phyloP scores from a whole-genome alignment of 495 filamentous ascomycete genomes.

The Xylaria venustula region DNA sequence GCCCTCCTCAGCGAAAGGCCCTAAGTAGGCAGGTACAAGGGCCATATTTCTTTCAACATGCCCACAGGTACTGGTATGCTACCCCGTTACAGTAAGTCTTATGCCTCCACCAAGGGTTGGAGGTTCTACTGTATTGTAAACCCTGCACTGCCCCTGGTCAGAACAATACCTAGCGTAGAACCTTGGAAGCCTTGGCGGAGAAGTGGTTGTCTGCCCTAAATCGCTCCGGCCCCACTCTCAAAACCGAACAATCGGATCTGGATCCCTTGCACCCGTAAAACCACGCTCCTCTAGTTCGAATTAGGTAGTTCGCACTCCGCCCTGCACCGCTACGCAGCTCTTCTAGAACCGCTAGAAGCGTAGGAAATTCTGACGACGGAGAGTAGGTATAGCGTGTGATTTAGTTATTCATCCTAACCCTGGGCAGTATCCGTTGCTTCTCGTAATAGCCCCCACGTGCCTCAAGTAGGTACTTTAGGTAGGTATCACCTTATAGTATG shows the following conservation, averaged over 20 bases:
- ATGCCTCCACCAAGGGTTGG: too few species aligned
- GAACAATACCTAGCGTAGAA: too few species aligned
- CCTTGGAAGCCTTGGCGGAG: too few species aligned
- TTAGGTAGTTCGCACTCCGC: too few species aligned
- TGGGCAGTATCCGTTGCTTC: too few species aligned
- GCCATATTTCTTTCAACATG: too few species aligned
- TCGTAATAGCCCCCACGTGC: background rate
- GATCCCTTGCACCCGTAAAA: background rate
- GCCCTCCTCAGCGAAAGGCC: background rate
- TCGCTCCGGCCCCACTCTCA: background rate
- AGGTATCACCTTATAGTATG: background rate
- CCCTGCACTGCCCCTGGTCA: too few species aligned
- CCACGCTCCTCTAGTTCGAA: background rate
- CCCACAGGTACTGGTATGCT: too few species aligned
- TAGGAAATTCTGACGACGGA: background rate
- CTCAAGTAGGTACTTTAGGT: background rate
- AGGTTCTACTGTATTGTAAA: too few species aligned
- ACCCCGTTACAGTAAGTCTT: too few species aligned
- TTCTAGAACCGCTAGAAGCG: conserved; percentile 2
- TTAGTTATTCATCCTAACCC: background rate
- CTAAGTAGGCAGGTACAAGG: too few species aligned
- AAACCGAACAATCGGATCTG: background rate
- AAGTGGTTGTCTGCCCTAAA: background rate
- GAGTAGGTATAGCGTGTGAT: background rate
- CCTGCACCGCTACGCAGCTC: too few species aligned